phyloP scores from a whole-genome alignment of 129 eudicot species.

The carrot (Daucus carota) region DNA sequence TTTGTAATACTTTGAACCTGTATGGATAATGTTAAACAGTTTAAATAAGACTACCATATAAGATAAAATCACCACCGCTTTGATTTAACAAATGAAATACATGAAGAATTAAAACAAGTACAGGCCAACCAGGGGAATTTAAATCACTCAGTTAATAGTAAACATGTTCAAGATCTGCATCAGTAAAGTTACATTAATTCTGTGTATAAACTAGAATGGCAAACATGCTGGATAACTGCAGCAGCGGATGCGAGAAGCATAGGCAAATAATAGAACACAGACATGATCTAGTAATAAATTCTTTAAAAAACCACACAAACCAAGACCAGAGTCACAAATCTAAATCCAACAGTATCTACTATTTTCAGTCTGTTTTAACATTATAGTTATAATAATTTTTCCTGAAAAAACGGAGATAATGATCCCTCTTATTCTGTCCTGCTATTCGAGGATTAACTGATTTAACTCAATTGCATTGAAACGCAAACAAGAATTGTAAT shows the following conservation, averaged over 20 bases:
- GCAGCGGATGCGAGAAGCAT: too few relatives aligned
- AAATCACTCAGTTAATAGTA: too few relatives aligned
- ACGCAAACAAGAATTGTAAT: too few relatives aligned
- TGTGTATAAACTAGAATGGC: not conserved
- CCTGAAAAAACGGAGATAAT: too few relatives aligned
- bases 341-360: not conserved
- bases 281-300: too few relatives aligned
- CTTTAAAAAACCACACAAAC: not conserved
- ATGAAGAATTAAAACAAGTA: not conserved
- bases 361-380: too few relatives aligned
- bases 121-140: not conserved
- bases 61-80: not conserved
- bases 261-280: too few relatives aligned
- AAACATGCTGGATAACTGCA: not conserved
- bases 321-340: not conserved
- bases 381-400: too few relatives aligned
- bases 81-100: not conserved
- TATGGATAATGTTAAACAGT: not conserved
- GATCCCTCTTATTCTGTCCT: not conserved
- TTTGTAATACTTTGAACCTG: not conserved
- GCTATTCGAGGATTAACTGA: not conserved
- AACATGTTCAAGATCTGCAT: too few relatives aligned
- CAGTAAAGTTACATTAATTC: too few relatives aligned
- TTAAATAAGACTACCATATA: not conserved
- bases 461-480: too few relatives aligned